Percentiles rank a stretch among this genome's conserved stretches.
phyloP scores from a whole-genome alignment of 2,329 filamentous ascomycete species.

The Aulographum hederae region DNA sequence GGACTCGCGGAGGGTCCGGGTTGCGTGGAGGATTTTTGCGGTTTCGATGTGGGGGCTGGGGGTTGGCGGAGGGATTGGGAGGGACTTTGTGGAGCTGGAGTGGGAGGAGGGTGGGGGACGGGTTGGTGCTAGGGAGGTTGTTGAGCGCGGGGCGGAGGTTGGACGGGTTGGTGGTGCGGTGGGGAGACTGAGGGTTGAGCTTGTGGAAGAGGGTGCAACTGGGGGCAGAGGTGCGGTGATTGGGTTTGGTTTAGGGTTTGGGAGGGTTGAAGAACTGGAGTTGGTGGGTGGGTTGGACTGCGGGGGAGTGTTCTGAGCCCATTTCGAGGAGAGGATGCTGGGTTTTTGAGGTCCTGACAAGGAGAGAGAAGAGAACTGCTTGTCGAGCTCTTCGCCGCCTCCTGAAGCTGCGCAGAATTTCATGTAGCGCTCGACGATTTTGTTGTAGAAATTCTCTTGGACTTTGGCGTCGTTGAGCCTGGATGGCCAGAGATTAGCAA shows the following conservation, averaged over 20 bases:
- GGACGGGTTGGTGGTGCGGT: slow-evolving; percentile 1
- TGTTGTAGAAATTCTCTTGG: slow-evolving; percentile 74
- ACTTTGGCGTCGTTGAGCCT: slow-evolving; percentile 45
- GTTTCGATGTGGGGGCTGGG: no score
- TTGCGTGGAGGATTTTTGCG: slow-evolving; percentile 57
- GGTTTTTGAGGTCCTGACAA: slow-evolving; percentile 7
- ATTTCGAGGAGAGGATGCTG: slow-evolving; percentile 4
- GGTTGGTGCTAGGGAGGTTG: slow-evolving; percentile 8
- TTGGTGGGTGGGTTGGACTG: neutral
- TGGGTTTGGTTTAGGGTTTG: no score
- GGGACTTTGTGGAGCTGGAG: slow-evolving; percentile 9
- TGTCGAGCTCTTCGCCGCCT: slow-evolving; percentile 53
- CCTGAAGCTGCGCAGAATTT: slow-evolving; percentile 56
- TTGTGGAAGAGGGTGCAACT: slow-evolving; percentile 4
- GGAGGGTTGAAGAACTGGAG: no score
- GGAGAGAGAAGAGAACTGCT: slow-evolving; percentile 51
- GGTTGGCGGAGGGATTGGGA: slow-evolving; percentile 31
- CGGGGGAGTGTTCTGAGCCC: neutral
- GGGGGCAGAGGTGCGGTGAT: neutral
- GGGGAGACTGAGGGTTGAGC: slow-evolving; percentile 2
- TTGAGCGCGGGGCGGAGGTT: slow-evolving; percentile 2
- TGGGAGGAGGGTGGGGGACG: slow-evolving; percentile 12
- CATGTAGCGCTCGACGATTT: slow-evolving; percentile 78
- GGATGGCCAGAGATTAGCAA: neutral
- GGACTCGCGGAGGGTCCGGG: slow-evolving; percentile 83